Evolutionary conservation across 495 filamentous ascomycete genomes (phyloP).

Genomic region (Penicillium lagena): DNA sequence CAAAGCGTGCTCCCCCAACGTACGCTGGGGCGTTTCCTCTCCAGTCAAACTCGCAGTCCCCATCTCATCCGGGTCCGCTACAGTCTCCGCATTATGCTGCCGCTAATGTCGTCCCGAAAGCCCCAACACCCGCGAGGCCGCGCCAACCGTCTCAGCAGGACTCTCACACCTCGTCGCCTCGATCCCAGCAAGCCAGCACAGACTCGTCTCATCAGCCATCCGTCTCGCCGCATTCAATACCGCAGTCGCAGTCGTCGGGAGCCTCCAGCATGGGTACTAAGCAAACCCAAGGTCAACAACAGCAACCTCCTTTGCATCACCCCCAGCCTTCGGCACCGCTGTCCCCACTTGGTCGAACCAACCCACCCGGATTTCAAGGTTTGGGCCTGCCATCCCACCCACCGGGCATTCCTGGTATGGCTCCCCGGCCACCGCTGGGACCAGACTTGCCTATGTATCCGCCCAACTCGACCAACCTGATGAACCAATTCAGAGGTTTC

Average conservation of each 20-base stretch:
- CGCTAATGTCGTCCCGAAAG: conserved; percentile 75
- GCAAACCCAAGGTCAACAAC: conserved; percentile 15
- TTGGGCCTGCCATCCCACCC: conserved; percentile 48
- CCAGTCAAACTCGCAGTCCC: conserved; percentile 45
- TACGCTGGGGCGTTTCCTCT: conserved; percentile 39
- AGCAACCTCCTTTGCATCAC: conserved; percentile 39
- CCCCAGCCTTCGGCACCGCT: conserved; percentile 47
- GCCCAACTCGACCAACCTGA: conserved; percentile 33
- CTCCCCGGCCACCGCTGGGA: conserved; percentile 26
- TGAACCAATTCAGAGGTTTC: conserved; percentile 47
- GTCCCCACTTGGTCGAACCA: conserved; percentile 47
- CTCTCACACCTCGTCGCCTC: conserved; percentile 61
- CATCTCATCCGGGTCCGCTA: conserved; percentile 32
- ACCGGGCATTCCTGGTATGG: conserved; percentile 50
- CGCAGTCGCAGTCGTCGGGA: conserved; percentile 26
- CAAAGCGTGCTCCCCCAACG: conserved; percentile 37
- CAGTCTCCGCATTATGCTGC: conserved; percentile 74
- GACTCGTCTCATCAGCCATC: conserved; percentile 30
- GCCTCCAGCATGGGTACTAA: conserved; percentile 21
- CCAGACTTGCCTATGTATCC: conserved; percentile 53
- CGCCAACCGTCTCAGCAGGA: conserved; percentile 79
- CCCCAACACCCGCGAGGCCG: conserved; percentile 66
- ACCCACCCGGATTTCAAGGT: conserved; percentile 40
- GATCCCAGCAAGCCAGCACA: conserved; percentile 34
- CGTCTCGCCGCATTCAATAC: conserved; percentile 36